Conservation (phyloP, 345 rosid genomes). For the Camelina sativa region DNA sequence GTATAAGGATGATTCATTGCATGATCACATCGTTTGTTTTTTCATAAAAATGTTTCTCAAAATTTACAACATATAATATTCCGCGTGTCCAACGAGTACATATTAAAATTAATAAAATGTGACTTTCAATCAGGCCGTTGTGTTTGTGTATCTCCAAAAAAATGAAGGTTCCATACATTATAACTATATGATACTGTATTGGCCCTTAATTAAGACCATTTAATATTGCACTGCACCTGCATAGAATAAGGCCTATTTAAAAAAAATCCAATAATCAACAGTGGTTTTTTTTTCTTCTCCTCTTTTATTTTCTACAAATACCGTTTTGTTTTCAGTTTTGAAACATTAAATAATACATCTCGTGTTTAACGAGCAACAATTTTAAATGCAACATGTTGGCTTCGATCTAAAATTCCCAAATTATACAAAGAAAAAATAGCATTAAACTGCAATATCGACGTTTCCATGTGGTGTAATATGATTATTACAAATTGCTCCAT, state of each 20-base stretch:
- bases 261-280: not conserved
- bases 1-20: not conserved
- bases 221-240: not conserved
- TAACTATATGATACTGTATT: not conserved
- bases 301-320: not conserved
- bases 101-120: conserved; percentile 30
- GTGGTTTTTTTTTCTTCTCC: too few relatives aligned
- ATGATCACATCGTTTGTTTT: not conserved
- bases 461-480: not conserved
- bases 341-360: not conserved
- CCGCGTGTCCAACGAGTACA: conserved; percentile 34
- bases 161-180: conserved; percentile 5
- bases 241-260: not conserved
- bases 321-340: not conserved
- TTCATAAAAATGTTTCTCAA: not conserved
- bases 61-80: not conserved
- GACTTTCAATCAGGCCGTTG: not conserved
- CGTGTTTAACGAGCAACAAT: not conserved
- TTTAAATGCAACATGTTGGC: not conserved
- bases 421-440: too few relatives aligned
- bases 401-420: not conserved
- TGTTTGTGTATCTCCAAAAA: not conserved
- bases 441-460: not conserved
- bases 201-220: not conserved
- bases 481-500: not conserved